Evolutionary conservation across 441 rosid species (phyloP).

Genomic region (Pelargonium citronellum): DNA sequence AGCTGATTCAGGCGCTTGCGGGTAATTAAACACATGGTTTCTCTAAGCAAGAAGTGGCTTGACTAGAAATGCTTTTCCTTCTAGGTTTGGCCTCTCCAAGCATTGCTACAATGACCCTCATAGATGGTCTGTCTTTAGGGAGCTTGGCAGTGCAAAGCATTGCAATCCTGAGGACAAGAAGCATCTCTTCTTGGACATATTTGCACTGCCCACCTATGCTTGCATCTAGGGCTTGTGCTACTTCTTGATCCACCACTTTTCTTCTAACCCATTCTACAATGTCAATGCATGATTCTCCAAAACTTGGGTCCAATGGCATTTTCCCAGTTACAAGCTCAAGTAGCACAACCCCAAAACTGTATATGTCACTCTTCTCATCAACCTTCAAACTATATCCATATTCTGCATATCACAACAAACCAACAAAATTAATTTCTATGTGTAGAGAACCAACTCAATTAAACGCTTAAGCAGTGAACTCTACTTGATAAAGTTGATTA

Average conservation of each 20-base stretch:
- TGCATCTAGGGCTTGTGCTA: constrained; percentile 57
- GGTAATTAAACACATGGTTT: constrained; percentile 40
- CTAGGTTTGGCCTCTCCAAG: constrained; percentile 88
- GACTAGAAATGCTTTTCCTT: constrained; percentile 58
- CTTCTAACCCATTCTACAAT: constrained; percentile 64
- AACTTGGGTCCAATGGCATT: constrained; percentile 73
- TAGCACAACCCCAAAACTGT: constrained; percentile 77
- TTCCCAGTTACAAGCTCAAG: constrained; percentile 76
- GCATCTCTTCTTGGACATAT: constrained; percentile 83
- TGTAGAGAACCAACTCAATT: not conserved
- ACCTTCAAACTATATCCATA: constrained; percentile 88
- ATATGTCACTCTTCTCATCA: constrained; percentile 86
- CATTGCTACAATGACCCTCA: constrained; percentile 76
- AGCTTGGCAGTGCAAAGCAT: constrained; percentile 75
- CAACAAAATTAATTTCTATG: not conserved
- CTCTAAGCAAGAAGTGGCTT: constrained; percentile 29
- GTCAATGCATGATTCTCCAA: constrained; percentile 58
- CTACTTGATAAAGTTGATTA: too few relatives aligned
- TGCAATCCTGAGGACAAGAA: constrained; percentile 63
- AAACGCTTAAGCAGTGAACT: too few relatives aligned
- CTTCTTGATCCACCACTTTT: constrained; percentile 43
- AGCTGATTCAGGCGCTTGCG: constrained; percentile 36
- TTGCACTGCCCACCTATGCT: constrained; percentile 73
- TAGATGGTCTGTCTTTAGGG: constrained; percentile 82
- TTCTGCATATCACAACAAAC: constrained; percentile 35